Evolutionary conservation across 805 yeast genomes (phyloP).

Genomic region (Yarrowia sp.): DNA sequence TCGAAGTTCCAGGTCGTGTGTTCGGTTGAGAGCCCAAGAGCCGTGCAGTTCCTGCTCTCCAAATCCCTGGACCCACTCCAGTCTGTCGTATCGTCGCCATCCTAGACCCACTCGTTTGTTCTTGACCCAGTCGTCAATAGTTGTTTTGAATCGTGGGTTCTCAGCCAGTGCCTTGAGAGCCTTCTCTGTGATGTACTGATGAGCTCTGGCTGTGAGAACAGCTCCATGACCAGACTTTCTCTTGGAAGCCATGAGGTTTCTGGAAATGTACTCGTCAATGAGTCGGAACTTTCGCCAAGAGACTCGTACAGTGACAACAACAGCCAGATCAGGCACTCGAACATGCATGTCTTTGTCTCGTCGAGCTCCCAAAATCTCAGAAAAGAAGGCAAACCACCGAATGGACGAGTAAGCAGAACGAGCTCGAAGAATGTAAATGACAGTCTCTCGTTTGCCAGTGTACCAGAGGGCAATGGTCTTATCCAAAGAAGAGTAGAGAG

Average conservation of each 20-base stretch:
- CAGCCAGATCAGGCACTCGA: slow-evolving; percentile 56
- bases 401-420: slow-evolving; percentile 61
- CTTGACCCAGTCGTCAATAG: slow-evolving; percentile 40
- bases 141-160: slow-evolving; percentile 41
- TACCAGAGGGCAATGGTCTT: slow-evolving; percentile 66
- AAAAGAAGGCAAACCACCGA: slow-evolving; percentile 69
- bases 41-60: slow-evolving; percentile 55
- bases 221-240: neutral
- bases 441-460: slow-evolving; percentile 42
- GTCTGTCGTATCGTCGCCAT: slow-evolving; percentile 72
- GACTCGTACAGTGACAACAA: slow-evolving; percentile 56
- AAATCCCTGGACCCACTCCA: slow-evolving; percentile 70
- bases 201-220: slow-evolving; percentile 13
- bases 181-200: slow-evolving; percentile 52
- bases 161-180: slow-evolving; percentile 51
- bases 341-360: slow-evolving; percentile 50
- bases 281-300: slow-evolving; percentile 51
- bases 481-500: slow-evolving; percentile 70
- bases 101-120: slow-evolving; percentile 58
- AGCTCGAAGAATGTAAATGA: slow-evolving; percentile 63
- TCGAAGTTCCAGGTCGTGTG: slow-evolving; percentile 69
- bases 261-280: slow-evolving; percentile 33
- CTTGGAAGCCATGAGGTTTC: slow-evolving; percentile 15
- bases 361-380: slow-evolving; percentile 55
- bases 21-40: slow-evolving; percentile 54